A percentile compares a stretch with the other conserved stretches of the same genome.
phyloP scores from a whole-genome alignment of 2,329 filamentous ascomycete species.

The Chaetomiaceae sp. region DNA sequence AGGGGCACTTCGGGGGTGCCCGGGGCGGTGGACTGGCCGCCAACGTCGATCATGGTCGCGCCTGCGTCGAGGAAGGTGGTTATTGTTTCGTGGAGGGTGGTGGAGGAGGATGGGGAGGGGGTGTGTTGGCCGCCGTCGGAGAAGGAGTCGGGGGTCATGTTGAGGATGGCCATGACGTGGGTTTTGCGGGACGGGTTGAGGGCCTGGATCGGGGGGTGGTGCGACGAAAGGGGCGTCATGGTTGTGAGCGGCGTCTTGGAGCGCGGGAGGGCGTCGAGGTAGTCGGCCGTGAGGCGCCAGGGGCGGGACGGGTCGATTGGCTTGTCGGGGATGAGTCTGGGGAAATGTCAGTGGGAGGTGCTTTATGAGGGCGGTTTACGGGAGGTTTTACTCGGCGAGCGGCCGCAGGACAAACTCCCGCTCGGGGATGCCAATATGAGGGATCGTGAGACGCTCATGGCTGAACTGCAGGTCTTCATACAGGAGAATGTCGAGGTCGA shows the following conservation, averaged over 20 bases:
- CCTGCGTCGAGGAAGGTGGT: conserved; percentile 60
- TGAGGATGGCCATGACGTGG: conserved; percentile 88
- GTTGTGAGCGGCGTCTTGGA: conserved; percentile 50
- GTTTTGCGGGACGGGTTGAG: conserved; percentile 58
- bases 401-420: conserved; percentile 91
- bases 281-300: conserved; percentile 57
- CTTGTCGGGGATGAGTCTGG: conserved; percentile 52
- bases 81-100: conserved; percentile 53
- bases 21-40: conserved; percentile 88
- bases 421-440: conserved; percentile 80
- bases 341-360: conserved; percentile 14
- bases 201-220: conserved; percentile 53
- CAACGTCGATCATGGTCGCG: conserved; percentile 83
- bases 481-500: conserved; percentile 87
- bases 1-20: conserved; percentile 62
- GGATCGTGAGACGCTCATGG: conserved; percentile 72
- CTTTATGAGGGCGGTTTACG: not conserved
- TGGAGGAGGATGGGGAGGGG: conserved; percentile 39
- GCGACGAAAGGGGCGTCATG: conserved; percentile 50
- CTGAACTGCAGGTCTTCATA: conserved; percentile 65
- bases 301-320: conserved; percentile 49
- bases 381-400: conserved; percentile 61
- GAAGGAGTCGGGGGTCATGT: conserved; percentile 94
- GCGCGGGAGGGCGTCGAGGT: conserved; percentile 54
- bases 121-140: conserved; percentile 76